A percentile compares a stretch with the other conserved stretches of the same genome.
phyloP scores from a whole-genome alignment of 306 rosid species.

The Glycyrrhiza uralensis region DNA sequence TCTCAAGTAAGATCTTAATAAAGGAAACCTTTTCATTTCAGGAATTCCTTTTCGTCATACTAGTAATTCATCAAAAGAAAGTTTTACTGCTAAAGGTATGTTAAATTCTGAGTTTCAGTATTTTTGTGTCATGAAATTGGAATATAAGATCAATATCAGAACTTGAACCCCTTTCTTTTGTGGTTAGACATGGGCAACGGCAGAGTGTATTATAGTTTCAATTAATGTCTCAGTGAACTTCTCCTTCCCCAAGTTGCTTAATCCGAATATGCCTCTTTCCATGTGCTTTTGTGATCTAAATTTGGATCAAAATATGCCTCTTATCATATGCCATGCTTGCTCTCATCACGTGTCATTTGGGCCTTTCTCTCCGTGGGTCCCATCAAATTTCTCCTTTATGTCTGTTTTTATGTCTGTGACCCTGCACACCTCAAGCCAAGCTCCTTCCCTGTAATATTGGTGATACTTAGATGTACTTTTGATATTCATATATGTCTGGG shows the following conservation, averaged over 20 bases:
- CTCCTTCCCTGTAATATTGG: background rate
- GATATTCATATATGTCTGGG: slow-evolving; percentile 10
- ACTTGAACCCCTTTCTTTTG: slow-evolving; percentile 13
- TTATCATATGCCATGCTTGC: too few relatives aligned
- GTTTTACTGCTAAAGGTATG: slow-evolving; percentile 91
- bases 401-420: background rate
- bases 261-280: too few relatives aligned
- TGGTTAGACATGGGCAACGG: slow-evolving; percentile 8
- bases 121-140: slow-evolving; percentile 31
- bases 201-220: background rate
- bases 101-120: slow-evolving; percentile 31
- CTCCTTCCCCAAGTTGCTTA: too few relatives aligned
- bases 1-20: slow-evolving; percentile 46
- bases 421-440: background rate
- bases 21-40: slow-evolving; percentile 68
- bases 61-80: slow-evolving; percentile 74
- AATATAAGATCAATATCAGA: slow-evolving; percentile 5
- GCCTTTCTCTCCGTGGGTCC: background rate
- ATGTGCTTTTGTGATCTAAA: too few relatives aligned
- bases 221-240: too few relatives aligned
- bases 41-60: slow-evolving; percentile 85
- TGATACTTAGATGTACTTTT: background rate
- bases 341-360: too few relatives aligned
- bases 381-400: background rate
- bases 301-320: too few relatives aligned